Evolutionary conservation across 2,329 filamentous ascomycete species (phyloP), one percentile per base, ranked within the genome.

Genomic region (Chaetomium globosum): DNA sequence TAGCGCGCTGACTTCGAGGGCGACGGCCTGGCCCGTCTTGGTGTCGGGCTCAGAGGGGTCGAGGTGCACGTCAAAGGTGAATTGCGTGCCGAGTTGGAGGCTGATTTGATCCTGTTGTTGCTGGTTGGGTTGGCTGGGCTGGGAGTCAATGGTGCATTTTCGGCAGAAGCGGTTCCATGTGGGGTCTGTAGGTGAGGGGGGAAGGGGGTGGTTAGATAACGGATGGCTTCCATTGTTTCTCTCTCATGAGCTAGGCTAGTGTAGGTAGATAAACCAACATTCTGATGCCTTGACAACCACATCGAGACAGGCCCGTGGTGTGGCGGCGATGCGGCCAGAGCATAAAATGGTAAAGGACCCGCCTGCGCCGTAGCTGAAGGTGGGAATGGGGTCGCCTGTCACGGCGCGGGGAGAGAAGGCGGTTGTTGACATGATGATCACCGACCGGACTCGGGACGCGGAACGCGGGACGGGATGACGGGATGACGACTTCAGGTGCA

Each of bases 141-240:
- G 67, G 58, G 67, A 66, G 63, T 69, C 63, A 64, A 78, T 68
- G 51, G 67, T 72, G 61, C 72, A 71, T 36, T 66, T 65, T 3
- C 73, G 74, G 60, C 74, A 67, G 67, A 77, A 78, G 53, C 69
- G 69, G 71, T 78, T 79, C 76, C 78, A 79, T n/a, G 65, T 52
- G 4, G 73, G 70, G 53, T 71, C 68, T 46, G 39, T 2, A 26
- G 26, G 26, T 31, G 39, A 46, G 3, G 12, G 23, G 23, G 60
- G 30, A n/a, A n/a, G 28, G 39, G 52, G 6, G 19, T n/a, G 26
- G 60, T 53, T n/a, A 60, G 46, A 16, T 12, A 10, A 9, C n/a
- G 6, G 6, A 7, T 16, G 19, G 9, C 2, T 48, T 48, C 21
- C 4, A 6, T n/a, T n/a, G n/a, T n/a, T 48, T 48, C 21, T 48